phyloP scores from a whole-genome alignment of 768 basidiomycete species.

The Phaeotremella skinneri region DNA sequence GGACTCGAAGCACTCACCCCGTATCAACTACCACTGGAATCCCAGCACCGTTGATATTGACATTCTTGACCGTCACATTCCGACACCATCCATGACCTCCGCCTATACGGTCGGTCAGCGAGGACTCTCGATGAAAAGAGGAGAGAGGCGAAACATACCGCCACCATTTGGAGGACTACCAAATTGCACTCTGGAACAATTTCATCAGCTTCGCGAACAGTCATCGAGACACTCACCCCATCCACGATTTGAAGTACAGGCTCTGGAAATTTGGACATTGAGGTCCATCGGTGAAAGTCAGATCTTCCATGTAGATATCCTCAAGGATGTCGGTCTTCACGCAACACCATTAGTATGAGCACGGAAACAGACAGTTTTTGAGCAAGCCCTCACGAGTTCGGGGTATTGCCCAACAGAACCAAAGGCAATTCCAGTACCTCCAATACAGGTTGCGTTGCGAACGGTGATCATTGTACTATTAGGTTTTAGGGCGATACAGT shows the following conservation, averaged over 20 bases:
- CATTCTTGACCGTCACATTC: conserved; percentile 32
- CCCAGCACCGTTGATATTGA: conserved; percentile 31
- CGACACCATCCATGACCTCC: conserved; percentile 33
- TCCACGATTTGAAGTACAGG: conserved; percentile 40
- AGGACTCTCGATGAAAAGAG: not conserved
- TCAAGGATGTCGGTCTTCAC: conserved; percentile 26
- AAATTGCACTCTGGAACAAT: conserved; percentile 1
- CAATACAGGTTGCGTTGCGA: conserved; percentile 53
- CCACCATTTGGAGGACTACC: conserved; percentile 37
- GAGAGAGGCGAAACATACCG: too few relatives aligned
- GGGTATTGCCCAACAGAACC: conserved; percentile 54
- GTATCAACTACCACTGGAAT: conserved; percentile 34
- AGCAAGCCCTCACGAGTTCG: conserved; percentile 16
- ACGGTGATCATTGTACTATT: conserved; percentile 55
- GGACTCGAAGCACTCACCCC: conserved; percentile 20
- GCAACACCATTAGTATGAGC: not conserved
- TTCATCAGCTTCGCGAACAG: not conserved
- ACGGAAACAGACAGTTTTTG: not conserved
- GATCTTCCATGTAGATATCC: conserved; percentile 29
- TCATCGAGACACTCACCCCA: conserved; percentile 17
- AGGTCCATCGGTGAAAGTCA: conserved; percentile 20
- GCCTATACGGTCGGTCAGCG: conserved; percentile 7
- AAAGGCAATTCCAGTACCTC: conserved; percentile 54
- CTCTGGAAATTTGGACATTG: conserved; percentile 37
- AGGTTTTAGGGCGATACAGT: conserved; percentile 54